Evolutionary conservation across 78 protist genomes (phyloP).

Genomic region (slime mould (Dictyostelium discoideum)): DNA sequence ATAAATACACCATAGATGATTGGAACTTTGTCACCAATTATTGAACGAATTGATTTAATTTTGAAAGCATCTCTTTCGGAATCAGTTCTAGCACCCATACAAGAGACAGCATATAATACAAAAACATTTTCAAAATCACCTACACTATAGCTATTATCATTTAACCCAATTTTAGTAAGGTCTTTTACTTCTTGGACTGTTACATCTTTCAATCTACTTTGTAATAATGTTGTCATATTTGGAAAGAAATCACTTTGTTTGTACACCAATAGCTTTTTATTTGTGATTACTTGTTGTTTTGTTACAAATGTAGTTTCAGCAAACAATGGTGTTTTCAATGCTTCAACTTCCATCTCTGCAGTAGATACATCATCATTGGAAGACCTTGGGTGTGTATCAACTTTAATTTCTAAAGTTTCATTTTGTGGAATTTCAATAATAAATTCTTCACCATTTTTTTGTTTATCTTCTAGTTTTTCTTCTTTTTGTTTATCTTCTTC

Average conservation of each 20-base stretch:
- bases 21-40: background rate
- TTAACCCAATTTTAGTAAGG: background rate
- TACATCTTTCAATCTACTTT: background rate
- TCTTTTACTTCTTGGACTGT: background rate
- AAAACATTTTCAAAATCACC: background rate
- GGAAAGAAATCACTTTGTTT: background rate
- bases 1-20: background rate
- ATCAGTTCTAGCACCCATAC: background rate
- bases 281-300: background rate
- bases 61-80: background rate
- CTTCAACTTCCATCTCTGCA: no score
- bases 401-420: no score
- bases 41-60: background rate
- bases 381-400: no score
- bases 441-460: no score
- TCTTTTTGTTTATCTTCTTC: no score
- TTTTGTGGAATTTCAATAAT: no score
- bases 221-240: background rate
- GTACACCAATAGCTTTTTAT: background rate
- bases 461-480: no score
- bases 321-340: no score
- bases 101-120: background rate
- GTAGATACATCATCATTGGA: no score
- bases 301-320: background rate
- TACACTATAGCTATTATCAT: background rate